Base-by-base conservation (phyloP, 441 rosid species). In the Eruca vesicaria region DNA sequence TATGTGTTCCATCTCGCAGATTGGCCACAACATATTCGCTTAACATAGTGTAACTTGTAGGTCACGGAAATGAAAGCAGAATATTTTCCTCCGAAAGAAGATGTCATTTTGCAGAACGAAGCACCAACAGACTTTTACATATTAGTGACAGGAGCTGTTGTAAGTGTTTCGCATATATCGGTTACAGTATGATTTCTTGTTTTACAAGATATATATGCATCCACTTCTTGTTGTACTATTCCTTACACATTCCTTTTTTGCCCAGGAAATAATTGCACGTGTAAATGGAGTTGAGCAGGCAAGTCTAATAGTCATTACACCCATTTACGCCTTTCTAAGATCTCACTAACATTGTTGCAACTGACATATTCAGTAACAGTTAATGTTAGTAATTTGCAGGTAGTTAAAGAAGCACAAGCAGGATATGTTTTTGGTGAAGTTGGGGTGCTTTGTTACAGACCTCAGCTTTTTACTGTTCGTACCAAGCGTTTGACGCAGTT, bases 31-130 rank as follows among this genome's bases (percentile, higher is more conserved):
- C 4, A 20, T 16, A 9, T 18, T 6, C 35, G 1, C 7, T 6
- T 7, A 7, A 6, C 15, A 16, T 45, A 55, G 9, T 48, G 38
- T 55, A 21, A 60, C 63, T 58, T 74, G 68, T 62, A 90, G 98
- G 98, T 92, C 73, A 75, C 98, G 3, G 97, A 92, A 80, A 92
- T 90, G 97, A 92, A 92, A 62, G 89, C 97, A 0, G 98, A 92
- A 79, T 94, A 94, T 78, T 94, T 86, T 75, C 93, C 98, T 71
- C 98, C 98, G 2, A 87, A 80, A 82, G 98, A 94, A 86, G 97
- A 94, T 69, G 92, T 94, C 62, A 92, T 94, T 76, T 82, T 92
- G 78, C 97, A 94, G 82, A 92, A 94, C 59, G 98, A 94, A 87
- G 93, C 92, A 16, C 98, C 97, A 15, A 88, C 97, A 58, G 97